Conservation (phyloP, 768 basidiomycete species). For the Mrakia hoshinonis region DNA sequence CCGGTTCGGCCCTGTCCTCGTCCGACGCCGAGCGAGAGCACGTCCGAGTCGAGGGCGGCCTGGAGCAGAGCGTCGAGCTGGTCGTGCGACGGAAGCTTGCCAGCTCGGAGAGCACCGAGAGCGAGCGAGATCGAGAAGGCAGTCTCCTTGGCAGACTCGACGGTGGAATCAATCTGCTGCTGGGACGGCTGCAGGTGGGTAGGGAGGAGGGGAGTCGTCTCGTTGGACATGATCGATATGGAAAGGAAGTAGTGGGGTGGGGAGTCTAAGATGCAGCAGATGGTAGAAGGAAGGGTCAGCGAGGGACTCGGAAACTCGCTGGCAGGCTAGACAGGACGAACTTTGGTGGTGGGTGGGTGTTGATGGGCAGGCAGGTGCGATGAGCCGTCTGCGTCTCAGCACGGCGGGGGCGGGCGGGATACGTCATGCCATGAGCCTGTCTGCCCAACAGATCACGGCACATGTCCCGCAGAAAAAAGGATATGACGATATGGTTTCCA, state of each 20-base stretch:
- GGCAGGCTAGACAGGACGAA: background rate
- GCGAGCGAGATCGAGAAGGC: slow-evolving; percentile 17
- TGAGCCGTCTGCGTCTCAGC: too few relatives aligned
- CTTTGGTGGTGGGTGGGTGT: too few relatives aligned
- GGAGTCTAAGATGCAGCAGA: background rate
- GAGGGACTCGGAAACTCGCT: background rate
- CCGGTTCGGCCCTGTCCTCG: slow-evolving; percentile 34
- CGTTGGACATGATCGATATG: slow-evolving; percentile 16
- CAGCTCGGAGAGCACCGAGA: slow-evolving; percentile 23
- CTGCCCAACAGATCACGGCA: too few relatives aligned
- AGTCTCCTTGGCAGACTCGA: background rate
- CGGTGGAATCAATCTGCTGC: background rate
- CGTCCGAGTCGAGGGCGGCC: slow-evolving; percentile 19
- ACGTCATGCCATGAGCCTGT: too few relatives aligned
- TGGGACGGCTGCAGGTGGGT: slow-evolving; percentile 12
- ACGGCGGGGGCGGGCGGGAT: too few relatives aligned
- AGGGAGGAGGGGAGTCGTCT: slow-evolving; percentile 26
- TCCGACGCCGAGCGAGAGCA: slow-evolving; percentile 26
- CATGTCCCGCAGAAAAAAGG: too few relatives aligned
- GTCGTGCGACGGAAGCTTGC: slow-evolving; percentile 24
- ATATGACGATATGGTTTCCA: too few relatives aligned
- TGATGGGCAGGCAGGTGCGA: too few relatives aligned
- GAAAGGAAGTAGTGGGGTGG: background rate
- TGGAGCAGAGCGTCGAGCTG: slow-evolving; percentile 24
- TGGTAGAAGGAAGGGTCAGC: background rate